Evolutionary conservation across 257 asterid species (phyloP), one percentile per base, ranked within the genome.

Genomic region (Solanum chilense): DNA sequence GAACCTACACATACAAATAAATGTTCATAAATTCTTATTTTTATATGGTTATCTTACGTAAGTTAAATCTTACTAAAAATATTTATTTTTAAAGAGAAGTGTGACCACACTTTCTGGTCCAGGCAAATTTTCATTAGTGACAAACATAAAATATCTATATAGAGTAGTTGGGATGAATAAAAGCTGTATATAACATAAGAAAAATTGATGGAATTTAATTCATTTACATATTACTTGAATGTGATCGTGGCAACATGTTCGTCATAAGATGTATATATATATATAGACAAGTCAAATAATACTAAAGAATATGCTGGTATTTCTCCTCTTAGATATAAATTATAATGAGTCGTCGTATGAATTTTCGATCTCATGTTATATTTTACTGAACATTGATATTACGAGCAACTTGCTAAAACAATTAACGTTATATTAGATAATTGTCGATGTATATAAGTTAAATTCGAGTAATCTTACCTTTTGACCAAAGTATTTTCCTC

Each of bases 401-500:
- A 69, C 6, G 1, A 14, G 39, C 23, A 69, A 29, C 12, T 29
- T 20, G 10, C 18, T 37, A 10, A 73, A 73, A 75, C 12, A 75
- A 74, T 11, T 39, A 70, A 31, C 0, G 25, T 33, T 71, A 31
- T 7, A 31, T n/a, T 29, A 69, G 3, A 70, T 70, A 4, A 75
- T 7, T 23, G 21, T 42, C 3, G 0, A 0, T 1, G 3, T 27
- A 45, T 45, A 78, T 27, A 45, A 27, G 84, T 45, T 45, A 78
- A 77, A 45, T 9, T 78, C 3, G 12, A 37, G 76, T 15, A 49
- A 49, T 80, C 39, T 47, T 66, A 94, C 97, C 98, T 94, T 96
- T 90, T 93, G 77, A 56, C 92, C 87, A 3, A 92, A 71, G 64
- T 90, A 91, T 81, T 90, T 96, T 39, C 94, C 94, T 44, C 95